Conservation (phyloP, 2,329 filamentous ascomycete genomes). For the Cryphonectria parasitica region DNA sequence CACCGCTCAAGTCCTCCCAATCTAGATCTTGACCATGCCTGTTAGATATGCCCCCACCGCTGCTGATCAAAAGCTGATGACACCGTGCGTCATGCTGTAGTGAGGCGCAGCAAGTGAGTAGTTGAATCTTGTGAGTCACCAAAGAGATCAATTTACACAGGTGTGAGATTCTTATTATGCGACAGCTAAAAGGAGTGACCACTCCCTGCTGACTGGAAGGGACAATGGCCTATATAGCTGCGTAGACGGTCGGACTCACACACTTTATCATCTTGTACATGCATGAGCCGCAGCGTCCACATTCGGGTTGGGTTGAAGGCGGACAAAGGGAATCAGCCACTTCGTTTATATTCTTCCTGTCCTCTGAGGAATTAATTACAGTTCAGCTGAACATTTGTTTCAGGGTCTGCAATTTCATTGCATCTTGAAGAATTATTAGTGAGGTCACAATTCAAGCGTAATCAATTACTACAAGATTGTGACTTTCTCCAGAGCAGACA, state of each 20-base stretch:
- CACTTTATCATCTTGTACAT: background rate
- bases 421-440: background rate
- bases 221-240: too few relatives aligned
- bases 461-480: background rate
- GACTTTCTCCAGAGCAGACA: background rate
- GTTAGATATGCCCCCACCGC: background rate
- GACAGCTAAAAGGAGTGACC: too few relatives aligned
- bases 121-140: background rate
- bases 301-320: background rate
- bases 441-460: background rate
- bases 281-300: background rate
- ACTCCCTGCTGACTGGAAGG: too few relatives aligned
- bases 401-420: background rate
- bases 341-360: background rate
- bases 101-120: background rate
- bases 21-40: background rate
- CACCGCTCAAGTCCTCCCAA: background rate
- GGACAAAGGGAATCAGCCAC: background rate
- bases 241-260: too few relatives aligned
- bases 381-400: background rate
- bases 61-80: background rate
- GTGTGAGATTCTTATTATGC: constrained; percentile 1
- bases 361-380: background rate
- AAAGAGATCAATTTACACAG: background rate
- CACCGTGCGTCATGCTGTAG: background rate